Evolutionary conservation across 2,329 filamentous ascomycete genomes (phyloP), one percentile per base, ranked within the genome.

Genomic region (Pezicula neosporulosa): DNA sequence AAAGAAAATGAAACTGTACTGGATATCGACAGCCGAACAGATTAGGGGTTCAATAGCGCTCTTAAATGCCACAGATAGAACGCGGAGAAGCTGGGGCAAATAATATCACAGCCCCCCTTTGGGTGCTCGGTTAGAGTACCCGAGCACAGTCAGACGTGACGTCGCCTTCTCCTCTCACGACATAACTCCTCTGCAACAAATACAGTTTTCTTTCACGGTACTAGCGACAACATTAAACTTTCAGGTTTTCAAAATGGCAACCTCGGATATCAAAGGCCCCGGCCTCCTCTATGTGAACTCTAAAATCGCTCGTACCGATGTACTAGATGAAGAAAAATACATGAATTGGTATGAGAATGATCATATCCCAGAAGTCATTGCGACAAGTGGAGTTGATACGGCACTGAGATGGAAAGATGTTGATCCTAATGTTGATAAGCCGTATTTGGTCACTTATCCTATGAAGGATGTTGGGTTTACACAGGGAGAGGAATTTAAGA

Each of bases 251-350:
- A 24, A 2, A 42, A 42, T 18, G 12, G 18, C 21, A 24, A 24
- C 38, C 21, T 42, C 38, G 10, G 18, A 42, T 15, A 49, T 50
- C 19, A 44, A 35, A 36, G 50, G 46, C 12, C 55, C 55, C 2
- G 55, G 55, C 8, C 30, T 55, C 35, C 46, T 57, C 44, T 55
- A 49, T 36, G 51, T 56, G n/a, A 58, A 53, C 30, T 56, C 56
- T 10, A 54, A 56, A 47, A 53, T 51, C 10, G 43, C 51, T 4
- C 35, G 28, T 2, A 28, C 51, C 12, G 49, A 53, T 9, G 28
- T 50, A 12, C 39, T 58, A 6, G 38, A 44, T 10, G 48, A 55
- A 45, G 44, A 44, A 4, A 45, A 44, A 2, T 57, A 48, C 43
- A 39, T 51, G 19, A 52, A 53, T 12, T 57, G 55, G 55, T 57